Conservation (phyloP, 2,329 filamentous ascomycete species). For the Ceratocystis variospora region DNA sequence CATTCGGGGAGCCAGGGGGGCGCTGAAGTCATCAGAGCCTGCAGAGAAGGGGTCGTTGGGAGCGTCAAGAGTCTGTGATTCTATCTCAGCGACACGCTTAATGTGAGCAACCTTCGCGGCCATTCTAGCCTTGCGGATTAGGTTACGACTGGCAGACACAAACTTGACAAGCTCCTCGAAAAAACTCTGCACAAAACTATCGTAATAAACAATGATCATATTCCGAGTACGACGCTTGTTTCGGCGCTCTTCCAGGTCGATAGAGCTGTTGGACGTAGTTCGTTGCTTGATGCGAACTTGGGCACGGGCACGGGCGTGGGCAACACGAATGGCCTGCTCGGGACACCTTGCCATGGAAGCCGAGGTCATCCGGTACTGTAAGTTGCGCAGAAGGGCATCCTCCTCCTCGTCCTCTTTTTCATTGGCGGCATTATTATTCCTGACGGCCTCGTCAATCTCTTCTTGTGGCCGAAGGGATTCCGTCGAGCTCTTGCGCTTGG, state of each 20-base stretch:
- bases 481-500: constrained; percentile 40
- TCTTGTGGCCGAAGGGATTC: constrained; percentile 40
- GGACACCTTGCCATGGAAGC: constrained; percentile 30
- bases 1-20: constrained; percentile 22
- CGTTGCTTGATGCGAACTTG: constrained; percentile 38
- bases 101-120: constrained; percentile 59
- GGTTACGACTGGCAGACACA: constrained; percentile 65
- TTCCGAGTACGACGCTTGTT: constrained; percentile 53
- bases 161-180: constrained; percentile 75
- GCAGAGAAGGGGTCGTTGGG: not conserved
- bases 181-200: constrained; percentile 68
- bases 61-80: constrained; percentile 34
- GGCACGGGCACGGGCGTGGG: constrained; percentile 34
- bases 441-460: constrained; percentile 25
- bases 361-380: constrained; percentile 19
- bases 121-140: constrained; percentile 79
- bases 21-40: constrained; percentile 20
- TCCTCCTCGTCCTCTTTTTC: constrained; percentile 10
- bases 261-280: constrained; percentile 39
- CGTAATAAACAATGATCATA: constrained; percentile 83
- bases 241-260: constrained; percentile 28
- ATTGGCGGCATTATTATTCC: constrained; percentile 19
- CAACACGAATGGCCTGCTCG: constrained; percentile 33
- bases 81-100: constrained; percentile 44
- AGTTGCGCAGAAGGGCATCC: constrained; percentile 2